Evolutionary conservation across 1,284 basidiomycete genomes (phyloP).

Genomic region (Serendipita sp.): DNA sequence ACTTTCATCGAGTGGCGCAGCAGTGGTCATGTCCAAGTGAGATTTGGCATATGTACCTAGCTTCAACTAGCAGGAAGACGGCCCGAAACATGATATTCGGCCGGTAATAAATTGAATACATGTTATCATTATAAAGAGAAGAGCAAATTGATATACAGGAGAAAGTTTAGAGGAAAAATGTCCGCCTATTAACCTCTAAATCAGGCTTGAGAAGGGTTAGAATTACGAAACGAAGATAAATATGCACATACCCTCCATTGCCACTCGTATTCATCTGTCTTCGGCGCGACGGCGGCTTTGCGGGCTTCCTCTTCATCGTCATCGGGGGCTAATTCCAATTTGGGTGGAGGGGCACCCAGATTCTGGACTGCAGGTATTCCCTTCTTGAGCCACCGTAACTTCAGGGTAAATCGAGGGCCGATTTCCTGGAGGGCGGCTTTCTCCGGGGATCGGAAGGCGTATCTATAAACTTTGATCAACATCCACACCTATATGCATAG

Average conservation of each 20-base stretch:
- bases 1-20: neutral
- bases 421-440: slow-evolving; percentile 96
- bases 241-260: slow-evolving; percentile 53
- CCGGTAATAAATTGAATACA: neutral
- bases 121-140: neutral
- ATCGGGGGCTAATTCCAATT: slow-evolving; percentile 47
- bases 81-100: neutral
- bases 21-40: slow-evolving; percentile 1
- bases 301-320: slow-evolving; percentile 18
- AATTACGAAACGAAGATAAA: slow-evolving; percentile 7
- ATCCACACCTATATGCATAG: slow-evolving; percentile 2
- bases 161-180: slow-evolving; percentile 54
- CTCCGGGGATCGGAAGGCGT: slow-evolving; percentile 82
- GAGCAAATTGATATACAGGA: neutral
- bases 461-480: slow-evolving; percentile 34
- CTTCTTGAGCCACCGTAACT: slow-evolving; percentile 78
- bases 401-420: slow-evolving; percentile 92
- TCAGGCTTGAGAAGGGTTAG: slow-evolving; percentile 38
- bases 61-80: neutral
- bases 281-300: slow-evolving; percentile 19
- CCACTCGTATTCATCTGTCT: slow-evolving; percentile 56
- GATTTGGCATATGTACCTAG: neutral
- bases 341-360: slow-evolving; percentile 43
- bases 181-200: slow-evolving; percentile 58
- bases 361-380: slow-evolving; percentile 70